Evolutionary conservation across 139 green algal species (phyloP), one percentile per base, ranked within the genome.

Genomic region (Zygnema cylindricum): DNA sequence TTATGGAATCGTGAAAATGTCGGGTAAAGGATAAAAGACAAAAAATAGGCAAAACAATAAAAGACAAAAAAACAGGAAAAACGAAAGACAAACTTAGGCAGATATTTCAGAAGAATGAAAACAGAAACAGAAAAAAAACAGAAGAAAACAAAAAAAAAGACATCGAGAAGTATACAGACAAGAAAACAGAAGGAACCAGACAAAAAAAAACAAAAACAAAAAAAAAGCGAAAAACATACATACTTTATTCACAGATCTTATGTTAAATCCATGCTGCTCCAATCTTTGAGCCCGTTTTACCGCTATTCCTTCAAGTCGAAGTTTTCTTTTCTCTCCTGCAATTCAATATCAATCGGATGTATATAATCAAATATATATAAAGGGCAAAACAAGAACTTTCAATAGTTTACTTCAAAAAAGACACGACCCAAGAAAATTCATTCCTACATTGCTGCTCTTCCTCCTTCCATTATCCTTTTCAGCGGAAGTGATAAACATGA

Each of bases 281-380:
- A 54, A 49, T 42, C 77, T 2, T 22, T 84, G 77, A 35, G 77
- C 77, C 2, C 77, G 77, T 7, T 69, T 57, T 7, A 63, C 77
- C 77, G 75, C 77, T 49, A 84, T 84, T 22, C 11, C 22, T 7
- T 84, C 77, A 21, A 25, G n/a, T 7, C 77, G n/a, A 49, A 84
- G 77, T 33, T 33, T 49, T 55, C 55, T 84, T 33, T 84, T 84
- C 77, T 84, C 77, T 22, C 77, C 77, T 79, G 71, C 71, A 79
- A 7, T 54, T 43, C 21, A 11, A 43, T 41, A 79, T 41, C 11
- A 79, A 43, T 3, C 36, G 16, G 71, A 43, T 79, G 3, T 54
- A 3, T 41, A 40, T 11, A 43, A 43, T 7, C 3, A 16, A 41
- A 3, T 16, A 41, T 25, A 43, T n/a, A 43, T 3, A 3, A 54